These are phyloP conservation scores for Aspergillus sp. DNA, from an alignment of 2,329 filamentous ascomycete genomes.

Conservation along the genomic window DNA sequence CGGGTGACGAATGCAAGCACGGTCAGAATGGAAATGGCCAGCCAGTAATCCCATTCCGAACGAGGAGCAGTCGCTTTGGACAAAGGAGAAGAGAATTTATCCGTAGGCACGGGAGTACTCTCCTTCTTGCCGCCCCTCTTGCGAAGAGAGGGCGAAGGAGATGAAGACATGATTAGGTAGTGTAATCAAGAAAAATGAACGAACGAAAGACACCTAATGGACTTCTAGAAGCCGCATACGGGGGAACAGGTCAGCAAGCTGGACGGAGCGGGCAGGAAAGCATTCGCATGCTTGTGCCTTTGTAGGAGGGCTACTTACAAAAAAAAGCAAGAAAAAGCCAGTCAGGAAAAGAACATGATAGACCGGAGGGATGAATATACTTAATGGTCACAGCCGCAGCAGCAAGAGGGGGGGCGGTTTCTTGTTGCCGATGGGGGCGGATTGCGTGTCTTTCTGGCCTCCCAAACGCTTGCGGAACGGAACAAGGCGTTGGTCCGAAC, in stretches of 20 bases:
- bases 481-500: conserved; percentile 24
- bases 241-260: conserved; percentile 4
- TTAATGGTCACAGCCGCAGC: conserved; percentile 1
- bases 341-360: conserved; percentile 24
- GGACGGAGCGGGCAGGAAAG: conserved; percentile 4
- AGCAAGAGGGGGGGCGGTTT: neutral
- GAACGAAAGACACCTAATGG: conserved; percentile 17
- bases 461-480: conserved; percentile 23
- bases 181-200: conserved; percentile 8
- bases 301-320: neutral
- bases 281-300: conserved; percentile 6
- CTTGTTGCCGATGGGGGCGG: conserved; percentile 11
- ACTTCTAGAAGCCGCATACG: conserved; percentile 8
- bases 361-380: conserved; percentile 2
- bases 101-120: conserved; percentile 27
- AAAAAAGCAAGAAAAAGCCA: conserved; percentile 1
- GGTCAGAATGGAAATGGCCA: conserved; percentile 76
- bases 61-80: conserved; percentile 16
- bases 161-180: conserved; percentile 35
- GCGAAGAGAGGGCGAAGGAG: conserved; percentile 41
- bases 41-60: conserved; percentile 81
- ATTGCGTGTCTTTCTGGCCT: conserved; percentile 26
- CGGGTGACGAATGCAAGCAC: conserved; percentile 82
- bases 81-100: conserved; percentile 26
- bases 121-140: conserved; percentile 47